Base-by-base conservation (phyloP, 2,329 filamentous ascomycete genomes). In the Fusarium sp. region DNA sequence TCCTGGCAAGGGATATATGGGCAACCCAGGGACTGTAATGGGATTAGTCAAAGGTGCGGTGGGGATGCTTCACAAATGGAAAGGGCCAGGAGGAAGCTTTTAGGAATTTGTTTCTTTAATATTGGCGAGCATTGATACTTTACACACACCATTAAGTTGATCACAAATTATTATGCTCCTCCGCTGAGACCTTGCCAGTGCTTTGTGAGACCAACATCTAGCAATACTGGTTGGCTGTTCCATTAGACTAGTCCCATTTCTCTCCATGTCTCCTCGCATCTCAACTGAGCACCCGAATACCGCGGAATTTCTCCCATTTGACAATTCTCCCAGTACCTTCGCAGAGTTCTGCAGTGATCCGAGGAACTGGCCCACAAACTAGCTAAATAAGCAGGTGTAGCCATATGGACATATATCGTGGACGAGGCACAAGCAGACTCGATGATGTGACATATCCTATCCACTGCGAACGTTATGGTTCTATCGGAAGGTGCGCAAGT, bases 361-460 rank as follows among this genome's bases (percentile, higher is more conserved):
- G 28, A 33, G 0, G 72, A 75, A 7, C 67, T 77, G 2, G 79
- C 79, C 36, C 79, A 72, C 62, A 80, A 79, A 0, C 77, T 79
- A 1, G 78, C 77, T 5, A 82, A 57, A 46, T 79, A 82, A 0
- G 78, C 79, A 0, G 78, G 74, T 0, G 76, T 76, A 2, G 79
- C 80, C 65, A 82, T 69, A 56, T 82, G 80, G 33, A 79, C 77
- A 61, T 81, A 81, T 60, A 79, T 81, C 8, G 72, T 73, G 1
- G 80, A 82, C 1, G 72, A 74, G 2, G 76, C 61, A 3, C 76
- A 71, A 8, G 77, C 75, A 0, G 70, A 65, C 0, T 76, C 72
- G 2, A 82, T 76, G 0, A 78, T 70, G 4, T 73, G 58, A n/a
- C 81, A 82, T 10, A 77, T 73, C 4, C 75, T 72, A 34, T 78